phyloP scores from a whole-genome alignment of 441 rosid species.

The Mallotus repandus region DNA sequence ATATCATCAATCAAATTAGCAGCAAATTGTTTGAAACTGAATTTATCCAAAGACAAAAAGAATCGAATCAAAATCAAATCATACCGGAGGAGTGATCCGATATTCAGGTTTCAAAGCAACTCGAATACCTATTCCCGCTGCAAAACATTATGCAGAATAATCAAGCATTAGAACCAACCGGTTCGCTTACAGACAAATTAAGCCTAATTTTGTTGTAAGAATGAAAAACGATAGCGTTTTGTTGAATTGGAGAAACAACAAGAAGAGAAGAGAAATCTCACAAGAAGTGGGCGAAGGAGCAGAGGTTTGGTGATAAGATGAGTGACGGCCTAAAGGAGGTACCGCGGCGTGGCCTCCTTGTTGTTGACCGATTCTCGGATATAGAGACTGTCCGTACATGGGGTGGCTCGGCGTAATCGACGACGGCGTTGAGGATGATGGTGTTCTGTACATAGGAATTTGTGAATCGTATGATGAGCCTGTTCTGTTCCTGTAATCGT shows the following conservation, averaged over 20 bases:
- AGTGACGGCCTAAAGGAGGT: slow-evolving; percentile 46
- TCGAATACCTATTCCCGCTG: slow-evolving; percentile 84
- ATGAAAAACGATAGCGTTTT: background rate
- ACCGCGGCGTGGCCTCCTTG: slow-evolving; percentile 34
- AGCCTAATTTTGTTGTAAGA: background rate
- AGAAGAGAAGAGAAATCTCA: slow-evolving; percentile 27
- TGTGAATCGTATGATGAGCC: slow-evolving; percentile 40
- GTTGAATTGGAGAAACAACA: background rate
- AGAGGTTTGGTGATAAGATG: slow-evolving; percentile 43
- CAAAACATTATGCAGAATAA: slow-evolving; percentile 17
- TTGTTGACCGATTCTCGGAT: slow-evolving; percentile 66
- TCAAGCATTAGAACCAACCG: background rate
- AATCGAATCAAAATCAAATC: background rate
- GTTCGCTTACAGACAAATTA: no score
- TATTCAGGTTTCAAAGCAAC: slow-evolving; percentile 75
- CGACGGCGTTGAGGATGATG: slow-evolving; percentile 38
- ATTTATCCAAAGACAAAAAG: background rate
- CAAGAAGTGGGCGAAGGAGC: slow-evolving; percentile 54
- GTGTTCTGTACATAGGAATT: slow-evolving; percentile 42
- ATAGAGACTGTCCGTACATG: slow-evolving; percentile 55
- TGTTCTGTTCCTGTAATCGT: slow-evolving; percentile 60
- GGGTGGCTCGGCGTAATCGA: slow-evolving; percentile 25
- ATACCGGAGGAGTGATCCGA: slow-evolving; percentile 84
- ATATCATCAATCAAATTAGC: background rate
- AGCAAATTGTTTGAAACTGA: background rate